Percentiles rank a stretch among this genome's conserved stretches.
phyloP scores from a whole-genome alignment of 2,329 filamentous ascomycete species.

The Colletotrichum gigasporum region DNA sequence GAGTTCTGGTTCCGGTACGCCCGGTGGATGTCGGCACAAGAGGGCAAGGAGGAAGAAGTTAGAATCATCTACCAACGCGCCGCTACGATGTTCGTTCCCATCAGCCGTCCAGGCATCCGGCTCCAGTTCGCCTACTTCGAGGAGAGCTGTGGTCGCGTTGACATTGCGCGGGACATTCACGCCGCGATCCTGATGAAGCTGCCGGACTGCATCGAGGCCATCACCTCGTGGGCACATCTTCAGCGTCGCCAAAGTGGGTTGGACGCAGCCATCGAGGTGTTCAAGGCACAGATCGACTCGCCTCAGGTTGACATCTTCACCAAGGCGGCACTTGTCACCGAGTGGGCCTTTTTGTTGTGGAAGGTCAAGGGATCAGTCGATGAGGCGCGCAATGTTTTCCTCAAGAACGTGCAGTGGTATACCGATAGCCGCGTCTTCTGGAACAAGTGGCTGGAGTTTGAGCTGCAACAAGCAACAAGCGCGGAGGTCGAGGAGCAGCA shows the following conservation, averaged over 20 bases:
- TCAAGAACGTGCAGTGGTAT: conserved; percentile 85
- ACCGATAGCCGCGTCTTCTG: conserved; percentile 89
- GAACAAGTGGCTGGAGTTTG: conserved; percentile 88
- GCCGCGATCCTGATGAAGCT: conserved; percentile 79
- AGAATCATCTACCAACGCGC: conserved; percentile 93
- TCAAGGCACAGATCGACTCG: conserved; percentile 82
- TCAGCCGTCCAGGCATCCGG: conserved; percentile 84
- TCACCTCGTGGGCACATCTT: conserved; percentile 87
- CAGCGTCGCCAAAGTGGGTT: conserved; percentile 84
- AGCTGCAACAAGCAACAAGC: conserved; percentile 82
- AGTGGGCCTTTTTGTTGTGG: conserved; percentile 90
- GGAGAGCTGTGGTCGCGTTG: conserved; percentile 80
- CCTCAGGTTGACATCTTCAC: conserved; percentile 77
- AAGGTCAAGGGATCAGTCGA: conserved; percentile 83
- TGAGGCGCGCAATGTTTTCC: conserved; percentile 85
- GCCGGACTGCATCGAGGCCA: conserved; percentile 86
- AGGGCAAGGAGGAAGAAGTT: conserved; percentile 86
- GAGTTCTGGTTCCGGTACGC: conserved; percentile 99
- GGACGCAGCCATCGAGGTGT: conserved; percentile 84
- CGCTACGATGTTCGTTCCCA: conserved; percentile 84
- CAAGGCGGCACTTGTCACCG: conserved; percentile 86
- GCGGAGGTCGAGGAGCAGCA: conserved; percentile 71
- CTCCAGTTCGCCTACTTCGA: conserved; percentile 96
- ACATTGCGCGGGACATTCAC: conserved; percentile 86
- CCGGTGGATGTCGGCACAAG: conserved; percentile 88